Evolutionary conservation across 768 basidiomycete species (phyloP), one percentile per base, ranked within the genome.

Genomic region (Tricholoma terreum): DNA sequence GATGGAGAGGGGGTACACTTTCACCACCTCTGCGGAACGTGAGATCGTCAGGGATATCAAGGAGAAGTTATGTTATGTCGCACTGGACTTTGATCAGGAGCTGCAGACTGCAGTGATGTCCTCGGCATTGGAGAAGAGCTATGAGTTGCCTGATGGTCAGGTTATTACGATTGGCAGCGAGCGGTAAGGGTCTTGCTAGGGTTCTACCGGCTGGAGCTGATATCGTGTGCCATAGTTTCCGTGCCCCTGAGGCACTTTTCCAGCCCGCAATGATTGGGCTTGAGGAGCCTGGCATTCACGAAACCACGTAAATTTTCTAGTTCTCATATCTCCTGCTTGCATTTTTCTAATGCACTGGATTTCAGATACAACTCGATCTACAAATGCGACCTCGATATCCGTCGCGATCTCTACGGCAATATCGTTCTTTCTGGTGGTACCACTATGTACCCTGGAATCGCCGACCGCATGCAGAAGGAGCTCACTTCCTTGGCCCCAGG

Each of bases 21-120:
- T 97, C 84, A 94, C 90, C 64, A 96, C 94, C 61, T 89, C 92
- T 12, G 93, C 92, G 30, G 93, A 94, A 77, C 84, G 86, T 67
- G 93, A 94, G 84, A 92, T 97, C 58, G 94, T 96, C 64, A 83
- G 94, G 58, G 94, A 96, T 73, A 95, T 97, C 81, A 97, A 97
- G 81, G 92, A 94, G 84, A 94, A 93, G 81, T 84, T 95, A 30
- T 94, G 93, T 74, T 95, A 95, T 71, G 93, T 96, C 62, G 93
- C 93, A 35, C 83, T 94, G 60, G 93, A 95, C 75, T 95, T 94
- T 64, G 92, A 95, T 69, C 90, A 94, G 75, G 93, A 96, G 76
- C 78, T 95, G 64, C 88, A 91, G 75, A 92, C 89, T 22, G 92
- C 93, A 35, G 89, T 91, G 56, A 88, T 91, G 69, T 90, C 88